Base-by-base conservation (phyloP, 495 filamentous ascomycete genomes). In the Thozetella sp. region DNA sequence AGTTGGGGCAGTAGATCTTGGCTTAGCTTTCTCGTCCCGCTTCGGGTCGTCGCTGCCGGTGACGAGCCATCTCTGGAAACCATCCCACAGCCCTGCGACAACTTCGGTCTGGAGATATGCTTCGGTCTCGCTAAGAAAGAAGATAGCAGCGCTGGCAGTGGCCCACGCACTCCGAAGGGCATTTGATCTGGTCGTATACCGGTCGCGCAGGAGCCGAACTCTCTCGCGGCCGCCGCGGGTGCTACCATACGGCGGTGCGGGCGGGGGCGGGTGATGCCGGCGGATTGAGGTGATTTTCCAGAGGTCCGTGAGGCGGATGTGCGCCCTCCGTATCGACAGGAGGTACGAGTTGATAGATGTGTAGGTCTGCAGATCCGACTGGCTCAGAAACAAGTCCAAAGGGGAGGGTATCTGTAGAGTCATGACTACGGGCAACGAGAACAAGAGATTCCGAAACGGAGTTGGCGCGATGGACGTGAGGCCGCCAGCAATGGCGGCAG, bases 71-170 rank as follows among this genome's bases (percentile, higher is more conserved):
- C 55, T 55, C 25, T 80, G 75, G 48, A 81, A 90, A 69, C 90
- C 91, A 78, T 72, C 78, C 81, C 90, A 96, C 0, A 91, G 89
- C 10, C 87, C 87, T 55, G 88, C 84, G 19, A 97, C 86, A 1
- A 97, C 89, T 69, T 97, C 93, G 2, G 90, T 92, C 67, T 97
- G 93, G 60, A 97, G 88, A 62, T 95, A 97, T 13, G 84, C 86
- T 57, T 92, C 89, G 13, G 90, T 85, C 61, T 97, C 93, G 1
- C 90, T 90, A 2, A 99, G 79, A 60, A 97, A 90, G 74, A 96
- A 97, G 1, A 94, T 80, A 0, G 91, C 90, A 2, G 91, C 90
- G 63, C 89, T 89, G 60, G 87, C 83, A 1, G 90, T 93, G 2
- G 93, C 93, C 94, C 95, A 99, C 0, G 93, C 82, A 22, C 83